Base-by-base conservation (phyloP, 2,329 filamentous ascomycete genomes). In the Tolypocladium ovalisporum region DNA sequence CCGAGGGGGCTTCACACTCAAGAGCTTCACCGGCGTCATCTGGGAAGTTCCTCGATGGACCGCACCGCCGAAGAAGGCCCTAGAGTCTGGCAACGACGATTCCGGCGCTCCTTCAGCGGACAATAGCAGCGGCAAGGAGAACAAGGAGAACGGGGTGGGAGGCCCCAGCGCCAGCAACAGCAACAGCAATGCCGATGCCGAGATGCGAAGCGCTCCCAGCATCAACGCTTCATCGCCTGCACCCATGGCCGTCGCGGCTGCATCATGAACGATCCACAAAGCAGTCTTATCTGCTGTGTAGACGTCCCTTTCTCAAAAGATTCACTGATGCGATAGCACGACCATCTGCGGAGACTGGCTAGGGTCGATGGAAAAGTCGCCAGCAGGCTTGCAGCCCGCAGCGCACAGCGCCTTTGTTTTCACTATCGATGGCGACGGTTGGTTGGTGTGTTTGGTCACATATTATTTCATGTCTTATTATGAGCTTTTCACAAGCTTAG, bases 1-100 rank as follows among this genome's bases (percentile, higher is more conserved):
- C 69, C 89, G 86, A 71, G 90, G 90, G 62, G 82, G 85, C 57
- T 90, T 97, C 70, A 81, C 79, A 54, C 78, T 97, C 64, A 96
- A 96, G 79, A 96, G 87, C 72, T 97, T 97, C 71, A 97, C 93
- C 1, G 93, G 93, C 56, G 82, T 90, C 19, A 69, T 82, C 36
- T 97, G 92, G 91, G 83, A 88, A 62, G 80, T 96, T 52, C 81
- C 86, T 24, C 86, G 89, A 57, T 97, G 93, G 91, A 86, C 85
- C 55, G 87, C 90, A 37, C 88, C 88, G 36, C 75, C 79, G n/a
- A 84, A 81, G 70, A 73, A 78, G 32, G 69, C 71, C 29, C 73
- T 74, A 7, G 75, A 80, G 54, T 75, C 77, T 3, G 67, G 70
- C 29, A 69, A 75, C 0, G 78, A 79, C 53, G 77, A 76, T 15